These are phyloP conservation scores for Amanita polypyramis DNA, from an alignment of 768 basidiomycete species.

Conservation along the genomic window DNA sequence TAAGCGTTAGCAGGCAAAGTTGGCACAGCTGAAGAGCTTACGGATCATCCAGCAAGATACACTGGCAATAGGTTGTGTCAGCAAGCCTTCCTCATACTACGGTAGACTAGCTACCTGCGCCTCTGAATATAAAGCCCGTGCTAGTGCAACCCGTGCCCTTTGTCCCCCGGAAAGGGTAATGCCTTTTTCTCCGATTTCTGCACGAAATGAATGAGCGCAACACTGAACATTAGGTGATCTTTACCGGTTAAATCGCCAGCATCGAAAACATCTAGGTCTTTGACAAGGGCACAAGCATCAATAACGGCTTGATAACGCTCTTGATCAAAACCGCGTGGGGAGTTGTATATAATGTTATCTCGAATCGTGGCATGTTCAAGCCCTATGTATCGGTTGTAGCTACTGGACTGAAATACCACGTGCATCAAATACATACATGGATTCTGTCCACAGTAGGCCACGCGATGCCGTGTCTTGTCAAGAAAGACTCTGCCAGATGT, in stretches of 20 bases:
- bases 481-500: conserved; percentile 41
- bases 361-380: conserved; percentile 73
- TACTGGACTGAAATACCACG: background rate
- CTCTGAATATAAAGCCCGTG: conserved; percentile 70
- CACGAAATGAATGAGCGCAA: background rate
- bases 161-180: conserved; percentile 69
- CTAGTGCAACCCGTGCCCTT: conserved; percentile 64
- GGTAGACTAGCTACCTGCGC: conserved; percentile 30
- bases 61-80: conserved; percentile 19
- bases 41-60: conserved; percentile 65
- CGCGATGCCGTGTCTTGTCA: conserved; percentile 44
- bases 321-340: conserved; percentile 45
- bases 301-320: conserved; percentile 58
- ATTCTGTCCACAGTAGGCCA: conserved; percentile 63
- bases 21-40: conserved; percentile 23
- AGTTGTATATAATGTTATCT: conserved; percentile 74
- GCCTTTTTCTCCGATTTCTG: conserved; percentile 76
- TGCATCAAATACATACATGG: conserved; percentile 32
- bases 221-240: background rate
- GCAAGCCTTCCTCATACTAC: background rate
- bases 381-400: conserved; percentile 28
- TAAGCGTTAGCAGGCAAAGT: conserved; percentile 7
- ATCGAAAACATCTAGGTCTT: conserved; percentile 62
- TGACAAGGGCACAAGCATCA: conserved; percentile 64
- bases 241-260: conserved; percentile 71